These are phyloP conservation scores for Pyrenula aspistea DNA, from an alignment of 495 filamentous ascomycete species.

Conservation along the genomic window DNA sequence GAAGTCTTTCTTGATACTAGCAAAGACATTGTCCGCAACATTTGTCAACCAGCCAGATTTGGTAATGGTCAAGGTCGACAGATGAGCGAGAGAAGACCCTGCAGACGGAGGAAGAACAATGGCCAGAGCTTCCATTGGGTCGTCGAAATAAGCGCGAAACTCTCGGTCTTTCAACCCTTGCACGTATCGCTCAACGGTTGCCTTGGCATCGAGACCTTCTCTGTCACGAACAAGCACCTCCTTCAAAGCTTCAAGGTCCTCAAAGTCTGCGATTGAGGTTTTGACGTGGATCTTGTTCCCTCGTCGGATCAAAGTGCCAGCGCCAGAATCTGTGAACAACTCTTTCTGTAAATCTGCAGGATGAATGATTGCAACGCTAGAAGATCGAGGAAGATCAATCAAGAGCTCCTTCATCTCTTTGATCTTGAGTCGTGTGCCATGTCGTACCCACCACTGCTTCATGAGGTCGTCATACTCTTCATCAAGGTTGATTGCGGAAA, in stretches of 20 bases:
- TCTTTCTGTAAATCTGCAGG: constrained; percentile 91
- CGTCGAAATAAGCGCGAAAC: constrained; percentile 93
- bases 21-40: constrained; percentile 95
- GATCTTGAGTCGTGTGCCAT: constrained; percentile 94
- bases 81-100: constrained; percentile 48
- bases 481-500: constrained; percentile 94
- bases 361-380: constrained; percentile 96
- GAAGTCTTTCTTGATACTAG: constrained; percentile 83
- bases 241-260: constrained; percentile 65
- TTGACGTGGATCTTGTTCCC: constrained; percentile 82
- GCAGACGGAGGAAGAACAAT: constrained; percentile 67
- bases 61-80: constrained; percentile 89
- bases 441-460: constrained; percentile 91
- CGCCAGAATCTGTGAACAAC: constrained; percentile 90
- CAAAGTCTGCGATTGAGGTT: constrained; percentile 63
- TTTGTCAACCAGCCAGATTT: constrained; percentile 94
- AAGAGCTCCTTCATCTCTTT: constrained; percentile 96
- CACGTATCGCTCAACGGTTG: constrained; percentile 78
- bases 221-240: constrained; percentile 75
- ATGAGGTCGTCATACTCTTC: constrained; percentile 95
- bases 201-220: constrained; percentile 69
- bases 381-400: constrained; percentile 73
- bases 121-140: constrained; percentile 91
- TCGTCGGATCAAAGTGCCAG: constrained; percentile 85
- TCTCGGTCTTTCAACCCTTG: constrained; percentile 60